Conservation (phyloP, 75 land plant genomes). For the Pinus tabuliformis region DNA sequence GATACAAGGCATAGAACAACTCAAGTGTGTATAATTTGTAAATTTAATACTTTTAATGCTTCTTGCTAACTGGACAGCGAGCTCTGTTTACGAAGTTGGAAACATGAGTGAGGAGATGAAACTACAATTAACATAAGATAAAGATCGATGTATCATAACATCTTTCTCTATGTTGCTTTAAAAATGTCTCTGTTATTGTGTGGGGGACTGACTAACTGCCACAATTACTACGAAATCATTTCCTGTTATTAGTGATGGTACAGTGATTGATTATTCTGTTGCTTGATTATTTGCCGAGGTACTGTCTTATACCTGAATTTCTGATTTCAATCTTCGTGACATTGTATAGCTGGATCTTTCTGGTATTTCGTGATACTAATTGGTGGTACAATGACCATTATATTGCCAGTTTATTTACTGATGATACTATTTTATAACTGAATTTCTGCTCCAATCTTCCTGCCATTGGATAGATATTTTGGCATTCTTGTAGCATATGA, state of each 20-base stretch:
- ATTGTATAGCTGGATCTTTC: no score
- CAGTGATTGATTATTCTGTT: background rate
- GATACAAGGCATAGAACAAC: no score
- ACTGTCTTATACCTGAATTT: background rate
- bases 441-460: background rate
- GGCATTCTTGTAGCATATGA: conserved; percentile 3
- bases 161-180: background rate
- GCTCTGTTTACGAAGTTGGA: no score
- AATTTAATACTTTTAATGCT: no score
- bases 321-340: no score
- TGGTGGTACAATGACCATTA: background rate
- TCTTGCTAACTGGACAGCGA: no score
- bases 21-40: no score
- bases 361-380: background rate
- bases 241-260: background rate
- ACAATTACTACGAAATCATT: background rate
- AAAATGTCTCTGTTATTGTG: background rate
- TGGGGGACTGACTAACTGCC: background rate
- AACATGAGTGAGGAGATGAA: background rate
- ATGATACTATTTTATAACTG: background rate
- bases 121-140: background rate
- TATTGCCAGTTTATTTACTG: background rate
- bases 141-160: background rate
- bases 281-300: background rate
- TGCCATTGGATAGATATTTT: background rate